A percentile compares a stretch with the other conserved stretches of the same genome.
Conservation (phyloP, 139 green algal species). For the Micractinium conductrix region DNA sequence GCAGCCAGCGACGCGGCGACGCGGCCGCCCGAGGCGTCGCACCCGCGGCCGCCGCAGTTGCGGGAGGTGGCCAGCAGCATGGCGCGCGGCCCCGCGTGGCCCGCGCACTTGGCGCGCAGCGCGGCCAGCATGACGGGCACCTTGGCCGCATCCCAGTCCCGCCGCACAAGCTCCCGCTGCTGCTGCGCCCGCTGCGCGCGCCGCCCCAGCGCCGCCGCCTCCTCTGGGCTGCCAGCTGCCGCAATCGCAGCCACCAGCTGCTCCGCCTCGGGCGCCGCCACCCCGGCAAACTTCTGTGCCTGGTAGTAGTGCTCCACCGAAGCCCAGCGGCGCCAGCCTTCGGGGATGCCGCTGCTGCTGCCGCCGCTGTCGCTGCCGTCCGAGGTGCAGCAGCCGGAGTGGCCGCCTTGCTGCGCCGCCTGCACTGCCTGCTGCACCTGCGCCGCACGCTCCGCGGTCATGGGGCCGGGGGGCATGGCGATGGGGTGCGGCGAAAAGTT, state of each 20-base stretch:
- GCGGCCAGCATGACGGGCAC: slow-evolving; percentile 85
- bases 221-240: slow-evolving; percentile 81
- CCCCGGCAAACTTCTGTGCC: slow-evolving; percentile 89
- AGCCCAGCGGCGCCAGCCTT: slow-evolving; percentile 54
- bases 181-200: slow-evolving; percentile 65
- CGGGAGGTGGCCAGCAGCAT: slow-evolving; percentile 78
- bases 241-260: slow-evolving; percentile 75
- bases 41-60: slow-evolving; percentile 60
- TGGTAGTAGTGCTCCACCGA: slow-evolving; percentile 94
- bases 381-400: neutral
- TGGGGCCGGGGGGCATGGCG: slow-evolving; percentile 59
- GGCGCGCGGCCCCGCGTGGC: slow-evolving; percentile 67
- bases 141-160: slow-evolving; percentile 86
- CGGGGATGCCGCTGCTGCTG: neutral
- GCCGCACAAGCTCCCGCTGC: slow-evolving; percentile 75
- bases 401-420: neutral
- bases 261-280: slow-evolving; percentile 39
- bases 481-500: slow-evolving; percentile 97
- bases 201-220: slow-evolving; percentile 86
- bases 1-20: neutral
- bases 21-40: neutral
- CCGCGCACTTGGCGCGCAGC: slow-evolving; percentile 85
- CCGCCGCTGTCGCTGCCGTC: neutral
- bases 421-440: neutral
- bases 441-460: slow-evolving; percentile 15